Percentiles rank a stretch among this genome's conserved stretches.
Conservation (phyloP, 139 green algal species). For the Coelastrella sp. region DNA sequence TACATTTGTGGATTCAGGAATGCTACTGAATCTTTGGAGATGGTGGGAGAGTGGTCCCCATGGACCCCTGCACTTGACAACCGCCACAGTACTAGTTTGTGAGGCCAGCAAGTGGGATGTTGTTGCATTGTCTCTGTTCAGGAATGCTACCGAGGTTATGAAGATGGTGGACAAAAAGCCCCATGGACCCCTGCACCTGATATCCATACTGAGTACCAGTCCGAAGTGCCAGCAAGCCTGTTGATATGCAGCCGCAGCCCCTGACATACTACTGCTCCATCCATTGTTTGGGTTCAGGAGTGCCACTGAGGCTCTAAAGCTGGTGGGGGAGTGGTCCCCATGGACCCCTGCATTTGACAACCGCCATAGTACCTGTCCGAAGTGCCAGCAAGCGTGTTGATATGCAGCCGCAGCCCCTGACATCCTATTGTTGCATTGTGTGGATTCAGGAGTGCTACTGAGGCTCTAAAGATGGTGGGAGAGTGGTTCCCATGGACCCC, state of each 20-base stretch:
- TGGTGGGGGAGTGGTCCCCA: slow-evolving; percentile 80
- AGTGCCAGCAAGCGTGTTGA: neutral
- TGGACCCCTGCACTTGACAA: slow-evolving; percentile 54
- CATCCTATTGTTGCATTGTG: neutral
- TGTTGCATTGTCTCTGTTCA: too few species aligned
- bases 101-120: too few species aligned
- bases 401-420: too few species aligned
- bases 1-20: neutral
- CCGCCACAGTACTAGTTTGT: too few species aligned
- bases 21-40: slow-evolving; percentile 73
- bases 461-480: slow-evolving; percentile 74
- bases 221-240: neutral
- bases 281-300: neutral
- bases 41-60: slow-evolving; percentile 80
- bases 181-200: too few species aligned
- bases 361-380: neutral
- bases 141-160: too few species aligned
- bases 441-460: slow-evolving; percentile 57
- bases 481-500: slow-evolving; percentile 76
- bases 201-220: too few species aligned
- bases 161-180: too few species aligned
- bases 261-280: neutral
- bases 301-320: slow-evolving; percentile 73
- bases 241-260: too few species aligned
- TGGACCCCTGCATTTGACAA: slow-evolving; percentile 54